Conservation (phyloP, 345 rosid species). For the Lagerstroemia speciosa region DNA sequence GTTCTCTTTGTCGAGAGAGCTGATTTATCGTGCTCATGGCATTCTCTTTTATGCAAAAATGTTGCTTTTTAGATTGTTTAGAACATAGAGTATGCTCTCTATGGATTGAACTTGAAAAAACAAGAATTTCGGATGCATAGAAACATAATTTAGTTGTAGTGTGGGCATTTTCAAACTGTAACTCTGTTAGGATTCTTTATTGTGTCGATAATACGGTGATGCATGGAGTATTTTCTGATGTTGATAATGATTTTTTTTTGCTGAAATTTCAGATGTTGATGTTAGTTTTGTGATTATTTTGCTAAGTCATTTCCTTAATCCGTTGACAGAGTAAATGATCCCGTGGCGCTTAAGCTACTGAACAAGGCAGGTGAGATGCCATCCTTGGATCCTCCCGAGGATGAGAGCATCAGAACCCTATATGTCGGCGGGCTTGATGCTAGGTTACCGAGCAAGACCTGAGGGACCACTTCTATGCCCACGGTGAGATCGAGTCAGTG, state of each 20-base stretch:
- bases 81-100: neutral
- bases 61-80: neutral
- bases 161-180: too few relatives aligned
- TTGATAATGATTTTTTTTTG: neutral
- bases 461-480: slow-evolving; percentile 81
- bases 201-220: neutral
- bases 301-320: neutral
- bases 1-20: neutral
- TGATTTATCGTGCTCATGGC: too few relatives aligned
- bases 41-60: neutral
- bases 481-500: slow-evolving; percentile 82
- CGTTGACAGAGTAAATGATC: slow-evolving; percentile 74
- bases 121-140: neutral
- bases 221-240: neutral
- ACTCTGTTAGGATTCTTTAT: neutral
- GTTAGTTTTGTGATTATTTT: neutral
- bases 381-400: slow-evolving; percentile 83
- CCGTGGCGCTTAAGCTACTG: slow-evolving; percentile 84
- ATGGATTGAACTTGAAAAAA: neutral
- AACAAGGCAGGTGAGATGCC: slow-evolving; percentile 97
- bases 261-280: neutral
- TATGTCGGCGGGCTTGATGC: slow-evolving; percentile 88
- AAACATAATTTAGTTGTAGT: too few relatives aligned
- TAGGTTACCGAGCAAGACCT: slow-evolving; percentile 79
- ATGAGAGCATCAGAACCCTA: slow-evolving; percentile 82